Percentiles rank a stretch among this genome's conserved stretches.
These are phyloP conservation scores for Solanum medicagineum DNA, from an alignment of 257 asterid species.

Conservation along the genomic window DNA sequence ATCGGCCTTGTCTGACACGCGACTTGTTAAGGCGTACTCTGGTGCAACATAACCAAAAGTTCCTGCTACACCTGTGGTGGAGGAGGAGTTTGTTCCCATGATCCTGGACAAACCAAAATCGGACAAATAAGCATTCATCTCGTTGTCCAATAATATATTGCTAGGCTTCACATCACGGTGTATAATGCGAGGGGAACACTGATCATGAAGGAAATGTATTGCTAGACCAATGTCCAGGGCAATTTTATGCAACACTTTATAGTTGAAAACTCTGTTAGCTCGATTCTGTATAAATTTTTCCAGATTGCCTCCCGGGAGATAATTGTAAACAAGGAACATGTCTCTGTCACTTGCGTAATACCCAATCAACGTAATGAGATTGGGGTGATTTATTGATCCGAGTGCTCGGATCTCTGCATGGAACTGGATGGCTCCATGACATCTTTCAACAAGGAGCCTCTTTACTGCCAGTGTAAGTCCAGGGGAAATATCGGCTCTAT, in stretches of 20 bases:
- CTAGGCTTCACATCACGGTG: constrained; percentile 96
- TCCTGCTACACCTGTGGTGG: constrained; percentile 79
- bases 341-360: constrained; percentile 69
- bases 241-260: constrained; percentile 79
- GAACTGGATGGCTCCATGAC: constrained; percentile 54
- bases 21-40: constrained; percentile 80
- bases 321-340: constrained; percentile 77
- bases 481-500: constrained; percentile 80
- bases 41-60: constrained; percentile 93
- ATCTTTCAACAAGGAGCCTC: constrained; percentile 61
- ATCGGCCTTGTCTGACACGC: constrained; percentile 88
- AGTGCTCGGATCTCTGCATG: constrained; percentile 71
- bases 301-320: constrained; percentile 69
- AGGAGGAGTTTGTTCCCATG: constrained; percentile 60
- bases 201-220: constrained; percentile 72
- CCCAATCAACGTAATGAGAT: constrained; percentile 80
- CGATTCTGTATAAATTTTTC: constrained; percentile 73
- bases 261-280: constrained; percentile 49
- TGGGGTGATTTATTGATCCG: constrained; percentile 61
- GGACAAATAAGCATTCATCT: constrained; percentile 57
- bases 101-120: constrained; percentile 81
- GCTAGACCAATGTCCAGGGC: constrained; percentile 73
- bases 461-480: constrained; percentile 71
- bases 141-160: constrained; percentile 71
- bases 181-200: constrained; percentile 74